These are phyloP conservation scores for Populus simonii DNA, from an alignment of 345 rosid genomes.

Conservation along the genomic window DNA sequence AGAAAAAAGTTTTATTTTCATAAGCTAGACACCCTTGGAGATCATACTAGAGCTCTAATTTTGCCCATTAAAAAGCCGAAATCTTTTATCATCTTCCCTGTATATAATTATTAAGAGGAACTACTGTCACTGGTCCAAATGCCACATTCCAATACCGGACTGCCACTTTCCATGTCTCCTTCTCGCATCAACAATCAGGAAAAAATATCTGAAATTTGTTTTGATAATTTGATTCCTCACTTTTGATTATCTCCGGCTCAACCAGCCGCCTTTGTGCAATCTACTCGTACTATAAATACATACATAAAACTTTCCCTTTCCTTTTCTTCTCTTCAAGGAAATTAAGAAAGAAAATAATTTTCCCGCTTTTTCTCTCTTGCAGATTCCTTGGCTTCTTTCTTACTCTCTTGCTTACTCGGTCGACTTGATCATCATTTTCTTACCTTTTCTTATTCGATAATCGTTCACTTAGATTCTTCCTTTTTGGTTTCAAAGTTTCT, in stretches of 20 bases:
- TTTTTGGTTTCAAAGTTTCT: conserved; percentile 1
- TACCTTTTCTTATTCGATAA: not conserved
- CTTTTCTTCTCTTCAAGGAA: conserved; percentile 9
- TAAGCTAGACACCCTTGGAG: not conserved
- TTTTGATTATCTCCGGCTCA: not conserved
- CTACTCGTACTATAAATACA: not conserved
- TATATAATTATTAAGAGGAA: not conserved
- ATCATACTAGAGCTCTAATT: not conserved
- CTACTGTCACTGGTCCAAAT: not conserved
- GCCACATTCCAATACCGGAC: conserved; percentile 1
- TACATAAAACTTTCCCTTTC: not conserved
- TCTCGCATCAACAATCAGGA: conserved; percentile 7
- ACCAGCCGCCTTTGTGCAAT: not conserved
- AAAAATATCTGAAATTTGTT: not conserved
- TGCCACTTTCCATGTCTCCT: conserved; percentile 15
- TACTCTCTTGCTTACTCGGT: not conserved
- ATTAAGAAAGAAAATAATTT: not conserved
- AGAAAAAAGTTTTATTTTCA: not conserved
- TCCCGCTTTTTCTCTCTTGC: conserved; percentile 8
- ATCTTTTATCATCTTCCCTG: not conserved
- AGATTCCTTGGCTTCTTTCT: not conserved
- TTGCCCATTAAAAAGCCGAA: not conserved
- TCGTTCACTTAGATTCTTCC: not conserved
- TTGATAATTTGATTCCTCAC: not conserved
- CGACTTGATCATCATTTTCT: conserved; percentile 4